Conservation (phyloP, 2,329 filamentous ascomycete genomes). For the Colletotrichum melonis region DNA sequence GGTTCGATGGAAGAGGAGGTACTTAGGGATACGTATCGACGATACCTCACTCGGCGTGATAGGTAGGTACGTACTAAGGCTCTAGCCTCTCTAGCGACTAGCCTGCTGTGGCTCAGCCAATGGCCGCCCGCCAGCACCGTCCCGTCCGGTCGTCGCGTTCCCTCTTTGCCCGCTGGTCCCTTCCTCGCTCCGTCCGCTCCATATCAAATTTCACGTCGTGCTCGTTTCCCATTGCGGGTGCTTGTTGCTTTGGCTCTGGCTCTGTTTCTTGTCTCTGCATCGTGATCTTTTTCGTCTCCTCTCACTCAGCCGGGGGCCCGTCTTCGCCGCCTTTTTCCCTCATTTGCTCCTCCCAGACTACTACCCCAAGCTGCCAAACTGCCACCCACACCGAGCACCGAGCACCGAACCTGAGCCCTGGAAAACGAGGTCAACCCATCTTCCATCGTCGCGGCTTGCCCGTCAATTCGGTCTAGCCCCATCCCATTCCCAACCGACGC, state of each 20-base stretch:
- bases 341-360: background rate
- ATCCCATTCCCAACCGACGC: slow-evolving; percentile 7
- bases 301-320: background rate
- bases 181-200: slow-evolving; percentile 21
- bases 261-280: slow-evolving; percentile 4
- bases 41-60: too few relatives aligned
- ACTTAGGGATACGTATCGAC: too few relatives aligned
- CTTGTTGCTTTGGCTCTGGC: background rate
- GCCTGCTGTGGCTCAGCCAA: slow-evolving; percentile 16
- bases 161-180: slow-evolving; percentile 7
- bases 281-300: slow-evolving; percentile 1
- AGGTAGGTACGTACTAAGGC: too few relatives aligned
- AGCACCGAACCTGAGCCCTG: too few relatives aligned
- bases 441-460: background rate
- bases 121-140: slow-evolving; percentile 24
- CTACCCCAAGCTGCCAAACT: background rate
- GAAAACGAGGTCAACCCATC: background rate
- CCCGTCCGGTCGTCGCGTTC: slow-evolving; percentile 7
- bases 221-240: slow-evolving; percentile 18
- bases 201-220: slow-evolving; percentile 31
- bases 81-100: background rate
- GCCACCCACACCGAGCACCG: slow-evolving; percentile 1
- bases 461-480: slow-evolving; percentile 16
- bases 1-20: too few relatives aligned
- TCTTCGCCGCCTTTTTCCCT: background rate